phyloP scores from a whole-genome alignment of 2,329 filamentous ascomycete species.

The Alternaria hordeiaustralica region DNA sequence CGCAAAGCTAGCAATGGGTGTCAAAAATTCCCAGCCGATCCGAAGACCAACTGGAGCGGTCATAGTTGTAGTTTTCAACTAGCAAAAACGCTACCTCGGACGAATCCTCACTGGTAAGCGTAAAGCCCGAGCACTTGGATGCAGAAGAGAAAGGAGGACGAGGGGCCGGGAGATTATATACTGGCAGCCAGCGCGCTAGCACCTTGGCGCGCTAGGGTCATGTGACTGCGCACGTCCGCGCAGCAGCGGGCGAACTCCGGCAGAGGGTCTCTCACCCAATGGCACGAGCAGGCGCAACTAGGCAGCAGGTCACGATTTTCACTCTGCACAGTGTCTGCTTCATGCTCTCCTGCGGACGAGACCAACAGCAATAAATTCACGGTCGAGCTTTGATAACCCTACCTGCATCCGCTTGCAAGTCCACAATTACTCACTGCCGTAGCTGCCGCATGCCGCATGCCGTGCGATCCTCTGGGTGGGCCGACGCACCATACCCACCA shows the following conservation, averaged over 20 bases:
- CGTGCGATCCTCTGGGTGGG: background rate
- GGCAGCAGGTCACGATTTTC: conserved; percentile 2
- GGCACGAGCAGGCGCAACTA: background rate
- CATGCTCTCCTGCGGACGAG: background rate
- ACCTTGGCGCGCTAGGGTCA: conserved; percentile 28
- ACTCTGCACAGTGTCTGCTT: background rate
- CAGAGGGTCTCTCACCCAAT: background rate
- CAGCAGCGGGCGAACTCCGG: background rate
- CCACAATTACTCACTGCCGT: background rate
- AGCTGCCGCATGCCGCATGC: background rate
- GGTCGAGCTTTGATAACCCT: background rate
- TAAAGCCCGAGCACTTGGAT: conserved; percentile 73
- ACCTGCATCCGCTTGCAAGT: background rate
- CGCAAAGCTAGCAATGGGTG: conserved; percentile 46
- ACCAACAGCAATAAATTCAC: background rate
- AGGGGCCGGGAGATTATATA: conserved; percentile 13
- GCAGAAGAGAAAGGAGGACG: conserved; percentile 6
- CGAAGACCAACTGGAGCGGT: conserved; percentile 75
- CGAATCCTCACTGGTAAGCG: conserved; percentile 85
- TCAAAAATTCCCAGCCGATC: conserved; percentile 83
- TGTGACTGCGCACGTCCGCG: conserved; percentile 8
- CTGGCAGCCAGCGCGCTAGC: background rate
- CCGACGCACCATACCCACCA: background rate
- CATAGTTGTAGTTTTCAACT: conserved; percentile 84
- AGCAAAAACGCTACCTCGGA: conserved; percentile 89